Base-by-base conservation (phyloP, 345 rosid species). In the Firmiana major region DNA sequence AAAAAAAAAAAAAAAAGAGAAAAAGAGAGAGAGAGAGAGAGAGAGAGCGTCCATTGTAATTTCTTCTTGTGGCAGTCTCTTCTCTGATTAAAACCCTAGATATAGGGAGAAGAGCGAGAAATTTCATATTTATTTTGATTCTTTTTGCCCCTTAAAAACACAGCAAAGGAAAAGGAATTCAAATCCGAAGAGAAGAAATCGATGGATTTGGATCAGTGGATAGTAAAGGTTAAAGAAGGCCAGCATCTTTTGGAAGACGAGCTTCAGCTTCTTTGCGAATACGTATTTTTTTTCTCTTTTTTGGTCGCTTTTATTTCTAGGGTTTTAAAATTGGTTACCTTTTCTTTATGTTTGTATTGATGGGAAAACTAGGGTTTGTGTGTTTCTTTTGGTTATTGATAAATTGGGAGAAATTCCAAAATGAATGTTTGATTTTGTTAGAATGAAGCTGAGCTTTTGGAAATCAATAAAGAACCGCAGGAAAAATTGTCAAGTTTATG, bases 171-270 rank as follows among this genome's bases (percentile, higher is more conserved):
- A 49, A 28, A 75, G 22, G 48, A 55, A 38, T 53, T 75, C 62
- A 1, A 67, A 38, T 66, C 9, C 55, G 16, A 19, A 42, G 55
- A 26, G 26, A 3, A 72, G 60, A 34, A 62, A 60, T 49, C 66
- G 43, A 97, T 97, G 99, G 99, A 97, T 88, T 94, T 97, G 88
- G 98, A 94, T 87, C 94, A 92, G 82, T 97, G 99, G 99, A 94
- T 97, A 63, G 81, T 89, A 2, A 97, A 94, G 89, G 98, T 94
- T 51, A 94, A 97, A 86, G 99, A 92, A 77, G 98, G 97, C 67
- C 94, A 94, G 75, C 97, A 94, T 77, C 97, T 97, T 17, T 79
- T 90, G 75, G 97, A 97, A 76, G 94, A 94, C 89, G 99, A 97
- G 84, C 98, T 97, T 59, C 98, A 97, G 83, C 97, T 92, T 66